Conservation (phyloP, 2,329 filamentous ascomycete genomes). For the Trichothecium sympodiale region DNA sequence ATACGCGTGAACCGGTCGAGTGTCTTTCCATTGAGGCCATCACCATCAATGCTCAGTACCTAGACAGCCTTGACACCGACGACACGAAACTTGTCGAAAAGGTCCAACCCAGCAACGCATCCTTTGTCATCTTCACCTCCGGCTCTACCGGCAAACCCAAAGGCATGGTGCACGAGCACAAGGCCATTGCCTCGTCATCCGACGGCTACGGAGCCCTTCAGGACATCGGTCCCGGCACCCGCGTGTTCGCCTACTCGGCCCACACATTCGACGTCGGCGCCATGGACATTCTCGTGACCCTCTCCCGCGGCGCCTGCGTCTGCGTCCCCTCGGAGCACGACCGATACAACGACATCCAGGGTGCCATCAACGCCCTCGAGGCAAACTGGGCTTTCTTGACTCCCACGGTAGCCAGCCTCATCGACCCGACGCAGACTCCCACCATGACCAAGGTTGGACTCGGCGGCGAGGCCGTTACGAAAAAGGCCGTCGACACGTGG, state of each 20-base stretch:
- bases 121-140: conserved; percentile 4
- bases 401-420: conserved; percentile 11
- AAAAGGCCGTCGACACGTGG: conserved; percentile 1
- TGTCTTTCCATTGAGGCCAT: background rate
- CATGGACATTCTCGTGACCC: conserved; percentile 4
- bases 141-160: conserved; percentile 7
- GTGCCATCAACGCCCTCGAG: conserved; percentile 6
- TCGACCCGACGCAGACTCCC: conserved; percentile 9
- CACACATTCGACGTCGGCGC: conserved; percentile 8
- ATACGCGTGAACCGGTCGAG: background rate
- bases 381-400: conserved; percentile 7
- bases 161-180: conserved; percentile 5
- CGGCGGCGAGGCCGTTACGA: conserved; percentile 13
- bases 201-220: conserved; percentile 28
- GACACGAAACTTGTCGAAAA: no score
- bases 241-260: conserved; percentile 34
- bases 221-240: conserved; percentile 9
- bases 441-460: conserved; percentile 10
- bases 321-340: conserved; percentile 9
- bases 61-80: background rate
- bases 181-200: conserved; percentile 15
- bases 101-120: conserved; percentile 5
- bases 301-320: conserved; percentile 6
- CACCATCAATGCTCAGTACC: background rate
- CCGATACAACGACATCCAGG: conserved; percentile 4